Conservation (phyloP, 1,139 yeast species). For the Suhomyces maxii region DNA sequence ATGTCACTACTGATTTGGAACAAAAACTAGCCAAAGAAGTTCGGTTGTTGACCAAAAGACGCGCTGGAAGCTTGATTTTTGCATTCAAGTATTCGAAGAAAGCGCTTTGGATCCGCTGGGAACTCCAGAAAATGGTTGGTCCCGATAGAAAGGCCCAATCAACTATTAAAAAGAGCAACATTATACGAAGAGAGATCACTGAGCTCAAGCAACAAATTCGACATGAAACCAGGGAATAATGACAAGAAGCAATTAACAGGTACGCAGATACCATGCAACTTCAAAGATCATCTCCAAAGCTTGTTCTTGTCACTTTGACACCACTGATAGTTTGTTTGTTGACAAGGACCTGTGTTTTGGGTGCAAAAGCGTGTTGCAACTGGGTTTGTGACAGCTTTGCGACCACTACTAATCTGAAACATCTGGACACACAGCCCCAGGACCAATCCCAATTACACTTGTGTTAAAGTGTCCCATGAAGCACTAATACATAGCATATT, state of each 20-base stretch:
- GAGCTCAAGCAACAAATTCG: background rate
- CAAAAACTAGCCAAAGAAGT: slow-evolving; percentile 22
- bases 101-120: slow-evolving; percentile 32
- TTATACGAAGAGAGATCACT: background rate
- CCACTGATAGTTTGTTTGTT: no score
- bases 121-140: slow-evolving; percentile 30
- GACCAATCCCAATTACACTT: no score
- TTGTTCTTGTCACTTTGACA: no score
- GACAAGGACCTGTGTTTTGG: no score
- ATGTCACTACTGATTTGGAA: slow-evolving; percentile 15
- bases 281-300: no score
- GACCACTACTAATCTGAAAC: no score
- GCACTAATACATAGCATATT: no score
- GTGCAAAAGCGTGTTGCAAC: no score
- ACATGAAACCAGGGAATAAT: background rate
- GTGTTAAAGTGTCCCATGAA: no score
- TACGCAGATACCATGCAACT: no score
- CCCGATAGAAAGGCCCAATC: slow-evolving; percentile 13
- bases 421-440: no score
- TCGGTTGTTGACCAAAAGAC: slow-evolving; percentile 25
- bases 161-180: background rate
- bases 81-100: slow-evolving; percentile 34
- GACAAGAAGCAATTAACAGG: background rate
- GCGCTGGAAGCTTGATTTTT: slow-evolving; percentile 49
- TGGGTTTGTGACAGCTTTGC: no score